Base-by-base conservation (phyloP, 1,284 basidiomycete species). In the Pascua sp. region DNA sequence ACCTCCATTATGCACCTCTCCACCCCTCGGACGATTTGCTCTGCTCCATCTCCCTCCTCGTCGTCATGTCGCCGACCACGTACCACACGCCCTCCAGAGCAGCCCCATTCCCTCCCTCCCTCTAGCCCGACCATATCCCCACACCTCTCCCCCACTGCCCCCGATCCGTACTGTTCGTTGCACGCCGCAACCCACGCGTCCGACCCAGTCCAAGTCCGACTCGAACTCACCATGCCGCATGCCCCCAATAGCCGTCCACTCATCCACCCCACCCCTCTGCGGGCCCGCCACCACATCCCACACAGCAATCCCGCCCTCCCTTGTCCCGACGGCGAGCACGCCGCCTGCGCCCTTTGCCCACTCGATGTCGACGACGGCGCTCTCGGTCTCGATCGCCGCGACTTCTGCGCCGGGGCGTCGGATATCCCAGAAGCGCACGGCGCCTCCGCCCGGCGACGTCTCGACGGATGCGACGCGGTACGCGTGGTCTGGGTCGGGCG, bases 361-460 rank as follows among this genome's bases (percentile, higher is more conserved):
- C 43, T 69, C 56, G 42, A 76, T 41, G 1, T 62, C 64, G 9
- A 65, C 53, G 2, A 75, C 61, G 1, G 47, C 51, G 2, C 43
- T 42, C 4, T 49, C 32, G 5, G 70, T 64, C 5, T 75, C 70
- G 32, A 73, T 67, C 40, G 57, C 64, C 9, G 72, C 32, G 5
- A 75, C 37, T 39, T 77, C 76, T 2, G 45, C 42, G 0, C 63
- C 65, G 2, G 68, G 54, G 39, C 66, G 69, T 15, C 75, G 60
- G 1, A 61, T 66, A 61, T 78, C 76, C 73, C 73, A 78, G 10
- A 78, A 48, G 9, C 69, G 62, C 5, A 77, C 74, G 15, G 68
- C 61, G 7, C 69, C 67, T 5, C 61, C 63, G 1, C 54, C 58
- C 3, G 61, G 65, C 0, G 54, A 56, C 2, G 61, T 38, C 51